Evolutionary conservation across 768 basidiomycete genomes (phyloP).

Genomic region (Mycena vitilis): DNA sequence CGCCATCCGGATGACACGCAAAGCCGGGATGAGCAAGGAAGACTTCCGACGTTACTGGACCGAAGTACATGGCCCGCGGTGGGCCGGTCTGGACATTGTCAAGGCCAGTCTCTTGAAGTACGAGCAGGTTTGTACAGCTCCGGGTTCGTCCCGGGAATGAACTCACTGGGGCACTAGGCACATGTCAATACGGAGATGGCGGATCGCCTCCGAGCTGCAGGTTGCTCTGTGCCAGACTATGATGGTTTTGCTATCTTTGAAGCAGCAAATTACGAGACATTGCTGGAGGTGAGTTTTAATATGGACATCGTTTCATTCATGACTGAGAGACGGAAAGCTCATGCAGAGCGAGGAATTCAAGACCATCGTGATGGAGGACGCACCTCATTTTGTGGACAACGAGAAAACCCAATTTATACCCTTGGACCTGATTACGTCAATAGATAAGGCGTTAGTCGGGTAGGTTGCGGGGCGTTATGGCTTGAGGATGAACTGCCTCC

Average conservation of each 20-base stretch:
- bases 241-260: constrained; percentile 48
- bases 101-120: constrained; percentile 49
- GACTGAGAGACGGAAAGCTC: background rate
- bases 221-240: constrained; percentile 37
- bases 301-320: too few species aligned
- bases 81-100: constrained; percentile 44
- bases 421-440: background rate
- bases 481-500: too few species aligned
- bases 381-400: background rate
- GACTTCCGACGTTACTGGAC: constrained; percentile 49
- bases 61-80: constrained; percentile 41
- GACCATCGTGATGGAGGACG: background rate
- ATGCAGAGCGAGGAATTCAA: background rate
- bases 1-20: constrained; percentile 41
- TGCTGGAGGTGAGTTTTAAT: constrained; percentile 40
- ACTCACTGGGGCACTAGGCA: constrained; percentile 25
- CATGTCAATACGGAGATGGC: constrained; percentile 34
- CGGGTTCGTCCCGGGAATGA: too few species aligned
- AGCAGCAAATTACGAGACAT: constrained; percentile 47
- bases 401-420: background rate
- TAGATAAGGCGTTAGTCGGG: background rate
- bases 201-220: constrained; percentile 21
- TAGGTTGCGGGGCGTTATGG: too few species aligned
- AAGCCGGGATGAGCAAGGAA: constrained; percentile 44
- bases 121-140: constrained; percentile 40